Evolutionary conservation across 371 early-diverging fungal species (phyloP), one percentile per base, ranked within the genome.

Genomic region (Apophysomyces sp.): DNA sequence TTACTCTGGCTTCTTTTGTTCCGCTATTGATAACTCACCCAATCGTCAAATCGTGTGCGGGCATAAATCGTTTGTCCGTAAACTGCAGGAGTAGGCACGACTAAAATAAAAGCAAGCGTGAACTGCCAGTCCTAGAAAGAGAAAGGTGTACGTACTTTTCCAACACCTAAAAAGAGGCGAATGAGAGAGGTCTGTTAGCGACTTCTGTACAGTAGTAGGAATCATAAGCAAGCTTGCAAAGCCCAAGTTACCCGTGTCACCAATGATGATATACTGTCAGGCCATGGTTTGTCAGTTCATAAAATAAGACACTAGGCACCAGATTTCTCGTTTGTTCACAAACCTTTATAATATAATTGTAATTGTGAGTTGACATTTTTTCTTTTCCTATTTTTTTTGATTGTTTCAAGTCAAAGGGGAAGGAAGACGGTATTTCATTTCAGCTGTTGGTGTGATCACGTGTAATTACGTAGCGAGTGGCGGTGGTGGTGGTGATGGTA

Each of bases 31-130:
- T 34, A 34, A 34, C 52, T 64, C 82, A 86, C 83, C 93, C 93
- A 68, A 93, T 93, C n/a, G 93, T 93, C 65, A 92, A 75, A 63
- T 93, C 93, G 67, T 91, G 93, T 40, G 89, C 89, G 18, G 90
- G 87, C 68, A 87, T 85, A 66, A 93, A 93, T 24, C 91, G 86
- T 75, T 89, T 87, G 67, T 93, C 93, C 28, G 92, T 92, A 62
- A 92, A 93, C 74, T 91, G 92, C 58, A 93, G 72, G 53, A 93
- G 77, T 52, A 93, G 73, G 64, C 92, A 92, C 13, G 91, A 90
- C 92, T 93, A 66, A 8, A 60, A 55, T 4, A 58, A 57, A 61
- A 28, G 18, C 26, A 30, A 54, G 2, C 37, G 21, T 44, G 13
- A 15, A 18, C 9, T 29, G 27, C 24, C 31, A 30, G 30, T 26